phyloP scores from a whole-genome alignment of 306 rosid genomes.

The Arachis hypogaea region DNA sequence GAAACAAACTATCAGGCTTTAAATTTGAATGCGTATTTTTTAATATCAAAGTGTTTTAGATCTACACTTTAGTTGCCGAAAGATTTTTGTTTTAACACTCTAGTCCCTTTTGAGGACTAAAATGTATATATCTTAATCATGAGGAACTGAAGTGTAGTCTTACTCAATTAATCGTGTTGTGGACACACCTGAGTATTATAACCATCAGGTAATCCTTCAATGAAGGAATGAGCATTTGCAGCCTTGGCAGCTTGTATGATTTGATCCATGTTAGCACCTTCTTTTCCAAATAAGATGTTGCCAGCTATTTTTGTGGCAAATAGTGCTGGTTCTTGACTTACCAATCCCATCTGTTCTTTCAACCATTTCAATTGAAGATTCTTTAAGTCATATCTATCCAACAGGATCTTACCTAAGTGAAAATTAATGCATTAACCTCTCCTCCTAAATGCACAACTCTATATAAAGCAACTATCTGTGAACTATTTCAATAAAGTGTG shows the following conservation, averaged over 20 bases:
- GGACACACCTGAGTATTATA: conserved; percentile 62
- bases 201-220: conserved; percentile 75
- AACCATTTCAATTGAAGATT: conserved; percentile 70
- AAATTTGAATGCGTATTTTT: neutral
- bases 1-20: neutral
- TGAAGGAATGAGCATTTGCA: conserved; percentile 86
- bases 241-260: conserved; percentile 72
- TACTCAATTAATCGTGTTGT: too few species aligned
- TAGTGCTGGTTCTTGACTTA: conserved; percentile 82
- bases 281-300: conserved; percentile 75
- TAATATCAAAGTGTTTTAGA: neutral
- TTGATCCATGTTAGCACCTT: conserved; percentile 61
- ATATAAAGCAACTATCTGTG: conserved; percentile 1
- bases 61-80: too few species aligned
- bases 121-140: too few species aligned
- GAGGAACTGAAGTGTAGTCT: too few species aligned
- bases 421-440: conserved; percentile 39
- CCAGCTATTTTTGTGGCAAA: conserved; percentile 73
- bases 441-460: conserved; percentile 29
- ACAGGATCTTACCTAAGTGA: conserved; percentile 67
- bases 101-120: too few species aligned
- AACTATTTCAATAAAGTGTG: neutral
- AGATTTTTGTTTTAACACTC: too few species aligned
- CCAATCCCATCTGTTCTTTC: conserved; percentile 84
- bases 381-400: conserved; percentile 76